Evolutionary conservation across 1,284 basidiomycete species (phyloP).

Genomic region (Cerioporus squamosus): DNA sequence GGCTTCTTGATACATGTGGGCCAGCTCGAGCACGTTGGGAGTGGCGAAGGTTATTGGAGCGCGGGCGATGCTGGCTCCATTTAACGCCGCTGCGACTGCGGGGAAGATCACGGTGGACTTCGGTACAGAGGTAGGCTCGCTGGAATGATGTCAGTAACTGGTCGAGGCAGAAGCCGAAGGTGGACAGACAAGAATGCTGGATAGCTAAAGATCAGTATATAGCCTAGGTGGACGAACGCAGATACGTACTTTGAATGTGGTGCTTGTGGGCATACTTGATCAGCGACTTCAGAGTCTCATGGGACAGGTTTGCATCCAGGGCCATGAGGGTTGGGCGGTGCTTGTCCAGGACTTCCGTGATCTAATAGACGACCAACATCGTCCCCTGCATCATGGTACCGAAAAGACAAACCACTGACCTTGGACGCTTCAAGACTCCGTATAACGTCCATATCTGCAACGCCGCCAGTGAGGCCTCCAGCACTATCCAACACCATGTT

Average conservation of each 20-base stretch:
- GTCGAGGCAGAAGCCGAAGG: not conserved
- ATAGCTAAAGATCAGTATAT: too few relatives aligned
- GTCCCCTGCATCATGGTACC: not conserved
- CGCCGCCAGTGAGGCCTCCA: conserved; percentile 81
- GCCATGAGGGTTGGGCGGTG: conserved; percentile 68
- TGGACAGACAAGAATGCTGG: conserved; percentile 21
- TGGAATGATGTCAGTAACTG: conserved; percentile 32
- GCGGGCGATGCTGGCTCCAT: conserved; percentile 27
- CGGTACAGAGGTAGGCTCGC: conserved; percentile 86
- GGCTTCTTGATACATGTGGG: conserved; percentile 62
- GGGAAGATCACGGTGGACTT: conserved; percentile 79
- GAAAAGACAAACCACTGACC: conserved; percentile 41
- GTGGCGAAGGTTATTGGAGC: conserved; percentile 71
- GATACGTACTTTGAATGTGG: conserved; percentile 55
- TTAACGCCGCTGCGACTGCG: conserved; percentile 51
- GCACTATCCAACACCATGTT: conserved; percentile 79
- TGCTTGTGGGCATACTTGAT: conserved; percentile 52
- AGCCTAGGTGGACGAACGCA: too few relatives aligned
- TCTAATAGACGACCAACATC: conserved; percentile 31
- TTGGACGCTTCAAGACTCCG: conserved; percentile 50
- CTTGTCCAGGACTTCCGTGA: conserved; percentile 45
- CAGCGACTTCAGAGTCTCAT: conserved; percentile 55
- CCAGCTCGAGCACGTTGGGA: conserved; percentile 82
- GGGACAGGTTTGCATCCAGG: conserved; percentile 82
- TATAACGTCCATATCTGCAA: conserved; percentile 91